Base-by-base conservation (phyloP, 768 basidiomycete species). In the Russula virescens region DNA sequence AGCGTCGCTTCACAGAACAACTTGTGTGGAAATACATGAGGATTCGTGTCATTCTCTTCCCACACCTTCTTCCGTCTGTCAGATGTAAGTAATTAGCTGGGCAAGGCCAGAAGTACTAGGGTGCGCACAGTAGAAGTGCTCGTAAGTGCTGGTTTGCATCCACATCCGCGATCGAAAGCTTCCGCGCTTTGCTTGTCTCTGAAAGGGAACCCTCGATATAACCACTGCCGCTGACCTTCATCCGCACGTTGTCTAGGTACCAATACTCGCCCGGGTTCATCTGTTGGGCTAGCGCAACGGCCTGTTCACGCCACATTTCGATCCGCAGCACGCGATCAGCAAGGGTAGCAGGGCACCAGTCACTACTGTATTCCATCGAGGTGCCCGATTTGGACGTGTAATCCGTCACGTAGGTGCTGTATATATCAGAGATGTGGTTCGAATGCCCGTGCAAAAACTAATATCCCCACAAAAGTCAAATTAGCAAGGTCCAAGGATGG, bases 191-290 rank as follows among this genome's bases (percentile, higher is more conserved):
- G 16, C 3, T 34, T 8, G 50, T 61, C 48, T 68, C 65, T 3
- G 57, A 59, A 47, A 68, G 63, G 13, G 61, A 60, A 5, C 65
- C 67, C 43, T 68, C 61, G 26, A 66, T 40, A 35, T 60, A 60
- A 10, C 67, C 67, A 5, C 21, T 26, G 14, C 13, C 46, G 42
- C 56, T 54, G 28, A 60, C 16, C 35, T 63, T 66, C 61, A 68
- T 60, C 18, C 67, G 57, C 21, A 66, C 67, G 26, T 68, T 68
- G 25, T 65, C 56, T 18, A 68, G 52, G 9, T 58, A 57, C 64
- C 65, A 68, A 38, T 60, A 63, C 14, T 68, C 67, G 65, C 67
- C 67, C 42, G 67, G 61, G n/a, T 60, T 60, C 67, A 68, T 68
- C 16, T 26, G 46, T 58, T 55, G 45, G 9, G 45, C 65, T 3